These are phyloP conservation scores for Naematelia aurantialba DNA, from an alignment of 768 basidiomycete species.

Conservation along the genomic window DNA sequence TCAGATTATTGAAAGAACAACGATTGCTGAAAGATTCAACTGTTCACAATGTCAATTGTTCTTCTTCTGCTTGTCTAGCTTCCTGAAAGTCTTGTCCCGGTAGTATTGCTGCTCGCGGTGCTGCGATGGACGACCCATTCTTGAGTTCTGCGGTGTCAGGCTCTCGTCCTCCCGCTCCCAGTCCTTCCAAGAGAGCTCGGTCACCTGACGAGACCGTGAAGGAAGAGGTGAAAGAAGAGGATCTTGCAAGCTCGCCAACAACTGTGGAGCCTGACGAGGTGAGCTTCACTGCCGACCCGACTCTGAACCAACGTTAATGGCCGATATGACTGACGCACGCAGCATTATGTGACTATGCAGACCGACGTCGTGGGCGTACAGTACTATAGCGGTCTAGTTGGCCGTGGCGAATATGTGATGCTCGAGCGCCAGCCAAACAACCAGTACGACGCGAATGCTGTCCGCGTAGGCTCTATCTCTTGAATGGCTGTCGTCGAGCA, in stretches of 20 bases:
- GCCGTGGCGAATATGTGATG: constrained; percentile 63
- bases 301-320: too few relatives aligned
- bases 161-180: neutral
- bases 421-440: constrained; percentile 33
- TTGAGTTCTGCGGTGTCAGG: neutral
- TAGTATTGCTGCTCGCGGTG: too few relatives aligned
- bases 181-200: neutral
- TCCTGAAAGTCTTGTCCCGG: too few relatives aligned
- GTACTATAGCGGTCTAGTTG: constrained; percentile 78
- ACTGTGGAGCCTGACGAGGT: constrained; percentile 27
- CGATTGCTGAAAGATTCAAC: neutral
- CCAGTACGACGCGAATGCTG: constrained; percentile 56
- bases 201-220: neutral
- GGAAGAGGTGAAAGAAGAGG: neutral
- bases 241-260: neutral
- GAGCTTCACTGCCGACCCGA: neutral
- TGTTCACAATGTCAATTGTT: too few relatives aligned
- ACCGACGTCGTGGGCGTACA: constrained; percentile 76
- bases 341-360: constrained; percentile 61
- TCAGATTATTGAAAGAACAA: neutral
- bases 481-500: constrained; percentile 11
- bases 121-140: neutral
- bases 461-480: constrained; percentile 28
- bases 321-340: neutral
- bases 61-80: too few relatives aligned